Evolutionary conservation across 805 yeast genomes (phyloP), one percentile per base, ranked within the genome.

Genomic region (Geotrichum ghanense): DNA sequence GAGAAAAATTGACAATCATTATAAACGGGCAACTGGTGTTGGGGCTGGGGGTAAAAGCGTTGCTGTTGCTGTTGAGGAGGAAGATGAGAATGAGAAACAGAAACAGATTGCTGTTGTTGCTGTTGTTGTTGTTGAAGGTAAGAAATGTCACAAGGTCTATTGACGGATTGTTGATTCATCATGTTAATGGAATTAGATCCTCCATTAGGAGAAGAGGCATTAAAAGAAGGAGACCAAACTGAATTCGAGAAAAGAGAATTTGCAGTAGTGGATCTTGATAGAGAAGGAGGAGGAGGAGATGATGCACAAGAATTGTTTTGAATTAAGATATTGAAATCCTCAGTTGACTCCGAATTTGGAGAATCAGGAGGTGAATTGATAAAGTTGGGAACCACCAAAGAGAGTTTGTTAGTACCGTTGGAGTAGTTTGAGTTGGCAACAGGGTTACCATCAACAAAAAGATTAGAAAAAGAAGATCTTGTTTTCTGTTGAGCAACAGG

Each of bases 151-250:
- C n/a, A n/a, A n/a, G n/a, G n/a, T n/a, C n/a, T n/a, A n/a, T n/a
- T n/a, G n/a, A n/a, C n/a, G n/a, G 55, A 51, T 17, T 51, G 53
- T 47, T 35, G 41, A 22, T 58, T 44, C 9, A 52, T 59, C 41
- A 40, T 47, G 9, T 44, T 50, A 27, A 46, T 16, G 12, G 50
- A 47, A 26, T 51, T 46, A 21, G 49, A 46, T 6, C 50, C 67
- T 60, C 41, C 56, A 54, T 43, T 46, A 50, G 25, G 44, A 45
- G 25, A 45, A 42, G 39, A 42, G 50, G 26, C 53, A 49, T 57
- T 19, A 48, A 47, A 27, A 54, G 54, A 34, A 48, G 49, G 49
- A 26, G 48, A 22, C 25, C 56, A 48, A 3, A 52, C 58, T 50
- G 55, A 51, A 35, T 51, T 54, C 42, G 54, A 53, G 39, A 57